Evolutionary conservation across 2,329 filamentous ascomycete genomes (phyloP).

Genomic region (Bipolaris victoriae): DNA sequence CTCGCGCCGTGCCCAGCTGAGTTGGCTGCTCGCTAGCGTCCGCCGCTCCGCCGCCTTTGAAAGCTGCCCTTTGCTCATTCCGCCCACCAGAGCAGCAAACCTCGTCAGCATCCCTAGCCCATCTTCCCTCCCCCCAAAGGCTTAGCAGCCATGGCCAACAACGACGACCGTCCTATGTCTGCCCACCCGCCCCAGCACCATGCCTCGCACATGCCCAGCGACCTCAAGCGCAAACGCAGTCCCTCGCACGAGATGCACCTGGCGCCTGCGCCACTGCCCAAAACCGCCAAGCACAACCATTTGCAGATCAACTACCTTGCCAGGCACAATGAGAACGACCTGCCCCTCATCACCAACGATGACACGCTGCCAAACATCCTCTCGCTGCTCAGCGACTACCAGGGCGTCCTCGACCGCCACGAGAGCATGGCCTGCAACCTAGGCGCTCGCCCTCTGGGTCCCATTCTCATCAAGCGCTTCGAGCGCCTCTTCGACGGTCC

Average conservation of each 20-base stretch:
- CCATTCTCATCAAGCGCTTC: constrained; percentile 83
- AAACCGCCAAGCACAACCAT: constrained; percentile 64
- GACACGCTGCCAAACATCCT: constrained; percentile 78
- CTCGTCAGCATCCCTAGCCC: constrained; percentile 19
- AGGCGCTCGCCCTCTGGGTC: constrained; percentile 80
- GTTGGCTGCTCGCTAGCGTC: constrained; percentile 27
- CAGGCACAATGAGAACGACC: constrained; percentile 65
- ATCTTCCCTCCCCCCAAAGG: constrained; percentile 18
- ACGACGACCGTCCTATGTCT: constrained; percentile 34
- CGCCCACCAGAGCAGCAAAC: constrained; percentile 16
- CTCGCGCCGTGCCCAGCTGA: constrained; percentile 17
- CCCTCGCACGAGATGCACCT: constrained; percentile 48
- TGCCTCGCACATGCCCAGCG: constrained; percentile 27
- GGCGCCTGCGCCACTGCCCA: constrained; percentile 51
- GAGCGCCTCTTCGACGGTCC: constrained; percentile 85
- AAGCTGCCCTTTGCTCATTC: constrained; percentile 21
- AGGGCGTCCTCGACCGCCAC: constrained; percentile 82
- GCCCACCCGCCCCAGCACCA: constrained; percentile 31
- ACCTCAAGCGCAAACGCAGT: constrained; percentile 57
- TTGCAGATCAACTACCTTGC: constrained; percentile 73
- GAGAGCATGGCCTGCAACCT: constrained; percentile 87
- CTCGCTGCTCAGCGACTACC: constrained; percentile 76
- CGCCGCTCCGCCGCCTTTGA: constrained; percentile 30
- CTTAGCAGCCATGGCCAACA: constrained; percentile 32
- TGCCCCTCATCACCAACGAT: constrained; percentile 66